Evolutionary conservation across 371 early-diverging fungal genomes (phyloP), one percentile per base, ranked within the genome.

Genomic region (Haplosporangium sp.): DNA sequence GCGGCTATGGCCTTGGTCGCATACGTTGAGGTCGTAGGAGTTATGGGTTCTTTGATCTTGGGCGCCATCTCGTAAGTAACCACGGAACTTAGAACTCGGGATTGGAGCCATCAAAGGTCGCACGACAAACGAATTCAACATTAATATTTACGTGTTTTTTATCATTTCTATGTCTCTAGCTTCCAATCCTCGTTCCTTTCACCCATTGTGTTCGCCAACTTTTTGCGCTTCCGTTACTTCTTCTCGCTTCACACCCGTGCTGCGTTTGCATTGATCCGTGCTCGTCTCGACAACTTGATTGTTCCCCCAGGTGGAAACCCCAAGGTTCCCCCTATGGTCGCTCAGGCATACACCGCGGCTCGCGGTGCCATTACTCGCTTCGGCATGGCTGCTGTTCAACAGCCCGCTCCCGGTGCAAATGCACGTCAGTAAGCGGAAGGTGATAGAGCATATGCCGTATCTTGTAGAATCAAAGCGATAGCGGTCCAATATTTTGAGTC

Each of bases 211-310:
- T 96, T 90, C 74, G 86, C 86, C 64, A 94, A 94, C 80, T 96
- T 96, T 84, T 82, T 96, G 81, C 89, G 93, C 41, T 90, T 95
- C 89, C 90, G 96, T 55, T 95, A 91, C 74, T 86, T 91, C 82
- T 85, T 94, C 41, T 91, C 90, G 47, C 80, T 92, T 43, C 86
- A 91, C 59, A 90, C 90, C 16, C 85, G 90, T 38, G 84, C 85
- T 63, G 90, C 92, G 0, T 92, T 93, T 67, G 75, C 83, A 11
- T 73, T 85, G 14, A 83, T 92, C 69, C 85, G 89, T 37, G 76
- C 75, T 12, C 84, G 83, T 29, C 63, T 90, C 18, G 92, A 93
- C 67, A 61, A 64, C 9, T 36, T 84, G 60, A 74, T 92, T 54
- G 64, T 85, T 21, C 88, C 91, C 59, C 87, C 86, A 0, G 82